phyloP scores from a whole-genome alignment of 441 rosid species.

The Metrosideros polymorpha region DNA sequence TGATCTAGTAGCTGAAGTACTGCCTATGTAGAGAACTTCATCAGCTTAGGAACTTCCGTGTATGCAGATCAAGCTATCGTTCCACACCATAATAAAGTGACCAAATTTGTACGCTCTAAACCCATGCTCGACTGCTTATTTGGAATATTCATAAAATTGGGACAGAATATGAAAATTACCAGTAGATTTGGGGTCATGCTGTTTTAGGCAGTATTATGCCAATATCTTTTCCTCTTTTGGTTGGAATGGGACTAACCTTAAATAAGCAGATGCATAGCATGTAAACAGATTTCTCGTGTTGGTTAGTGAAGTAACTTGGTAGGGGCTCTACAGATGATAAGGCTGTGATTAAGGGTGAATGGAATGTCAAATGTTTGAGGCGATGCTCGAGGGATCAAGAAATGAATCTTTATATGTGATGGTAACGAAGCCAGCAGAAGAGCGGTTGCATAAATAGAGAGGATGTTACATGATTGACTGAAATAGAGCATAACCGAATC shows the following conservation, averaged over 20 bases:
- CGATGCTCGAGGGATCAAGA: neutral
- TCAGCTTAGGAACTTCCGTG: slow-evolving; percentile 19
- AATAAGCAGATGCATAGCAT: neutral
- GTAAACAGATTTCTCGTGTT: neutral
- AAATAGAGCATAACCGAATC: neutral
- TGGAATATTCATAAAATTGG: neutral
- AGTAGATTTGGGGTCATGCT: too few species aligned
- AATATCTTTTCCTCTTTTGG: neutral
- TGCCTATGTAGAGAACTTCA: slow-evolving; percentile 12
- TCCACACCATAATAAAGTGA: slow-evolving; percentile 18
- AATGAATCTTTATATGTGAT: neutral
- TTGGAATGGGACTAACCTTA: neutral
- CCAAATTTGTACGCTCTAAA: slow-evolving; percentile 12
- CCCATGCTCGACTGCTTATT: neutral
- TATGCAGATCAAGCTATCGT: slow-evolving; percentile 19
- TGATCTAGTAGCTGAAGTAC: slow-evolving; percentile 45
- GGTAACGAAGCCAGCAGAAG: neutral
- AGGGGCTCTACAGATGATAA: neutral
- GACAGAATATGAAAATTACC: neutral
- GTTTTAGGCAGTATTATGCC: too few species aligned
- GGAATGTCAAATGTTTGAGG: neutral
- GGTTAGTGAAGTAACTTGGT: neutral
- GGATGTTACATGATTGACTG: neutral
- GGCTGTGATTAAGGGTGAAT: neutral
- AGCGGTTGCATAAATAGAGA: neutral